Base-by-base conservation (phyloP, 1,284 basidiomycete species). In the Sphagnurus paluster region DNA sequence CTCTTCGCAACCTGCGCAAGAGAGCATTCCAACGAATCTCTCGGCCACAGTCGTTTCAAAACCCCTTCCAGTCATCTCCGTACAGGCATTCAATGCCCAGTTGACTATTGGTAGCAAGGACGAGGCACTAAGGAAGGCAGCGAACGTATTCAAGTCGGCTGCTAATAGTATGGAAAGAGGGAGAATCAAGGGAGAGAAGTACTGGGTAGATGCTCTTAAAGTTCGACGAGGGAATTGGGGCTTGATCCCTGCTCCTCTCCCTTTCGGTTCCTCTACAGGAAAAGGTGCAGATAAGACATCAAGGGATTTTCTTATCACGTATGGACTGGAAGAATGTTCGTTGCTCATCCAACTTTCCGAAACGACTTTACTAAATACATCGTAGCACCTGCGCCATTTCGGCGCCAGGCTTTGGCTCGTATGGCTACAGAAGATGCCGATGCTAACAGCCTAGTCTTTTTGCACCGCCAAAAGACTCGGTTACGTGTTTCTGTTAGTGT, bases 131-230 rank as follows among this genome's bases (percentile, higher is more conserved):
- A 70, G 88, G 49, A 81, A 84, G 52, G 88, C 89, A 21, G 76
- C 84, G 0, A 70, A 74, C 44, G 68, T 89, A 1, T 84, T 91
- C 53, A 87, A 80, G 55, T 63, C 69, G 24, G 87, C 87, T 4
- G 82, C 86, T 9, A 74, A 79, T 39, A 76, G 77, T 39, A 79
- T 90, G 67, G 87, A 89, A 58, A 71, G 77, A 36, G 72, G 78
- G 16, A 70, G 83, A 26, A 54, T 77, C 10, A 70, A 75, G 30
- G 77, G 79, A 24, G 87, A 89, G 59, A 77, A 72, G 49, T 90
- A 90, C 56, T 91, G 88, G 88, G 69, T 80, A 5, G 80, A 90
- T 60, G 89, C 88, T 4, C 71, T 91, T 39, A 84, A 79, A 57
- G 82, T 88, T 32, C 72, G 88, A 50, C 68, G 77, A 54, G 78